Evolutionary conservation across 805 yeast species (phyloP).

Genomic region (Starmerella potacharoeniae): DNA sequence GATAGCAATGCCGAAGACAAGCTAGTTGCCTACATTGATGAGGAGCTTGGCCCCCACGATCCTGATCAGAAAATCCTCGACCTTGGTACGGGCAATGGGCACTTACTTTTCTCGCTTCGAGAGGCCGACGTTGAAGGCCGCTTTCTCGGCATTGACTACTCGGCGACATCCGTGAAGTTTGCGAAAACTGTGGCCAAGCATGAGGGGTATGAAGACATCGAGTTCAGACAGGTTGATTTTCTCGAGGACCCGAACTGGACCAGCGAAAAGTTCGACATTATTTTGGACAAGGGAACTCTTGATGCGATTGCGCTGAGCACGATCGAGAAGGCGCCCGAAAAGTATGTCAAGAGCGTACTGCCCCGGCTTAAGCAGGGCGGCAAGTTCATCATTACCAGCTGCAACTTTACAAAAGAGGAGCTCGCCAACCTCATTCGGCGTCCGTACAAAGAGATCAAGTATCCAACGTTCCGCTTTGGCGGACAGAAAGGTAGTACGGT

Average conservation of each 20-base stretch:
- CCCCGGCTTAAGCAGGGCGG: slow-evolving; percentile 48
- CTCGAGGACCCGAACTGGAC: slow-evolving; percentile 36
- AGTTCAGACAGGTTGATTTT: slow-evolving; percentile 62
- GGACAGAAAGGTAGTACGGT: slow-evolving; percentile 82
- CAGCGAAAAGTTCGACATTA: slow-evolving; percentile 47
- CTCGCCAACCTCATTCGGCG: slow-evolving; percentile 35
- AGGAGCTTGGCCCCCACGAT: slow-evolving; percentile 30
- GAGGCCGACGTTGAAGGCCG: slow-evolving; percentile 48
- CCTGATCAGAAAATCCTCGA: slow-evolving; percentile 43
- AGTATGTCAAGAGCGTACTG: slow-evolving; percentile 51
- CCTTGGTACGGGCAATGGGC: slow-evolving; percentile 96
- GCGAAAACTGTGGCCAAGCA: slow-evolving; percentile 46
- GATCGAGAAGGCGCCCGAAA: slow-evolving; percentile 29
- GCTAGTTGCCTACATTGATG: slow-evolving; percentile 60
- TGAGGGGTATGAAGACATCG: slow-evolving; percentile 26
- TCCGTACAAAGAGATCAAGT: slow-evolving; percentile 36
- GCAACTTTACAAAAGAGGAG: slow-evolving; percentile 84
- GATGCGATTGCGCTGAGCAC: slow-evolving; percentile 88
- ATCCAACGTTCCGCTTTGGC: slow-evolving; percentile 80
- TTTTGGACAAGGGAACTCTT: slow-evolving; percentile 88
- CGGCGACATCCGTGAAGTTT: slow-evolving; percentile 66
- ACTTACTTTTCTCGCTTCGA: slow-evolving; percentile 61
- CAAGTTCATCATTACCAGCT: slow-evolving; percentile 67
- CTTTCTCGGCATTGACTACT: slow-evolving; percentile 74
- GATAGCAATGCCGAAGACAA: slow-evolving; percentile 87